Base-by-base conservation (phyloP, 164 flowering plant species). In the Euptelea pleiosperma region DNA sequence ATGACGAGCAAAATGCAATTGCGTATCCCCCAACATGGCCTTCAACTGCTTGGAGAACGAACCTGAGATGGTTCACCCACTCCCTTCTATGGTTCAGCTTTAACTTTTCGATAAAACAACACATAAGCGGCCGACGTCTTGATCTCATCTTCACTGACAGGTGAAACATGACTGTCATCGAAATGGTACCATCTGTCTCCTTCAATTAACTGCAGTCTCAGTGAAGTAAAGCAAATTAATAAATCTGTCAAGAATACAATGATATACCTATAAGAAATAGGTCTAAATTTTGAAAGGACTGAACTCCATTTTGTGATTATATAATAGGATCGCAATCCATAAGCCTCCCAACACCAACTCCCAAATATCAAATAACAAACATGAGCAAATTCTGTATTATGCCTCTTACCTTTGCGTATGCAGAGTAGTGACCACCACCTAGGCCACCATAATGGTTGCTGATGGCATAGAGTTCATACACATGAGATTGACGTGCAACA, bases 371-470 rank as follows among this genome's bases (percentile, higher is more conserved):
- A 19, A 4, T 39, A 26, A 19, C 18, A 35, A 28, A 4, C 2
- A 46, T 4, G 14, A 45, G 37, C 42, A 5, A 40, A 12, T 29
- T 47, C 15, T 14, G 15, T 6, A n/a, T 39, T 16, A 18, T 43
- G n/a, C n/a, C 14, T 42, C 63, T 55, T 75, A 93, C 99, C 97
- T 93, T 90, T 0, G 85, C 90, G 66, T 85, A 78, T 4, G 99
- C 97, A 52, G 99, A 71, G 75, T 93, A 93, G 69, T 93, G 99
- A 26, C 99, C 99, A 15, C 97, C 97, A 54, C 97, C 93, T 52
- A 93, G 81, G 58, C 96, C 97, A 61, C 99, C 99, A 64, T 88
- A 94, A 69, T 94, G 99, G 67, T 94, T 91, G 79, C 91, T 94
- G 60, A 94, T 76, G 48, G 97, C 99, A 73, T 85, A 94, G 14